phyloP scores from a whole-genome alignment of 2,329 filamentous ascomycete genomes.

The Aspergillus ibericus region DNA sequence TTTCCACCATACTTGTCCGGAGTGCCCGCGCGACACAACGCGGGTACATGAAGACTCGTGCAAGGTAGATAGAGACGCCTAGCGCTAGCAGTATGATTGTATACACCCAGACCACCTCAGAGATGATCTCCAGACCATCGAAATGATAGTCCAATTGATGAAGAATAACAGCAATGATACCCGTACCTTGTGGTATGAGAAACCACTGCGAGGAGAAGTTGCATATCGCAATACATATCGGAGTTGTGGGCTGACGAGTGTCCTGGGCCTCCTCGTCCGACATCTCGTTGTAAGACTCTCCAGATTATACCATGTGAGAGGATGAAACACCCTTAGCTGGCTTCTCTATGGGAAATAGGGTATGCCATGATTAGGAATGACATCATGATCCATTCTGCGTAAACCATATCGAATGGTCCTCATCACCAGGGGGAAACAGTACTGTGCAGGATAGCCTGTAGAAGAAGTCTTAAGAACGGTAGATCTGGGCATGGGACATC shows the following conservation, averaged over 20 bases:
- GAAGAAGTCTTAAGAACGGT: too few species aligned
- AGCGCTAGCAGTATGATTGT: constrained; percentile 35
- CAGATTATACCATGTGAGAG: neutral
- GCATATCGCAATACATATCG: constrained; percentile 26
- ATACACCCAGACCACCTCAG: constrained; percentile 42
- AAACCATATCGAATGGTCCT: too few species aligned
- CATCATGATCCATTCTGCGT: too few species aligned
- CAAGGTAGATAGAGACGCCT: constrained; percentile 31
- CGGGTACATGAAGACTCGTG: constrained; percentile 35
- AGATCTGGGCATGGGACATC: too few species aligned
- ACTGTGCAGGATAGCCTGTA: too few species aligned
- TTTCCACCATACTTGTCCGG: constrained; percentile 33
- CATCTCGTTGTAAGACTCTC: neutral
- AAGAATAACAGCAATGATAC: constrained; percentile 38
- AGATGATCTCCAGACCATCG: constrained; percentile 35
- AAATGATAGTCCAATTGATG: constrained; percentile 45
- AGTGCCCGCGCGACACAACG: constrained; percentile 32
- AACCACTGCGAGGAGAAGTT: constrained; percentile 42
- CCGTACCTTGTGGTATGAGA: constrained; percentile 41
- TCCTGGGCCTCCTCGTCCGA: neutral
- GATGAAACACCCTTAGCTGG: too few species aligned
- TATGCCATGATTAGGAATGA: too few species aligned
- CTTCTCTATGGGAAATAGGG: too few species aligned
- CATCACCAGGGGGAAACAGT: too few species aligned
- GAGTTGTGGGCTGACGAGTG: neutral